phyloP scores from a whole-genome alignment of 306 rosid species.

The Senna tora region DNA sequence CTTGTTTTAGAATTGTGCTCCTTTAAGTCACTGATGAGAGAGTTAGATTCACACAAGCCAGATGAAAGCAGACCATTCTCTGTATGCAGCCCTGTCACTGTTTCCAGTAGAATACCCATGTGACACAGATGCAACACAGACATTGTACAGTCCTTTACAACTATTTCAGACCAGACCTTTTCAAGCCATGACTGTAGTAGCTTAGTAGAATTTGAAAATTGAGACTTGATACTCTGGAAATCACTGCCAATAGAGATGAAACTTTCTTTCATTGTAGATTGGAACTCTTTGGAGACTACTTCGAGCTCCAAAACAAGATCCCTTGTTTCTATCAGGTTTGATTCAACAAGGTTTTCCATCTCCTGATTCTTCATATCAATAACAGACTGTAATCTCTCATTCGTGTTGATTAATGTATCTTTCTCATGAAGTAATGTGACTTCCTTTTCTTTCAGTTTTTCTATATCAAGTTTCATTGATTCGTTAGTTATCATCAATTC shows the following conservation, averaged over 20 bases:
- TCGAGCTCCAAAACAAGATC: slow-evolving; percentile 58
- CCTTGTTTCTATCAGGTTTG: slow-evolving; percentile 60
- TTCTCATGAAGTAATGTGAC: slow-evolving; percentile 51
- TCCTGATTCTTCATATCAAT: slow-evolving; percentile 56
- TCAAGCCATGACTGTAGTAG: slow-evolving; percentile 76
- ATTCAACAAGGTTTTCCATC: slow-evolving; percentile 57
- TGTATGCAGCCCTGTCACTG: slow-evolving; percentile 84
- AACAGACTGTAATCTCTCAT: slow-evolving; percentile 61
- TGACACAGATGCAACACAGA: slow-evolving; percentile 91
- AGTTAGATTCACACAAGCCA: slow-evolving; percentile 75
- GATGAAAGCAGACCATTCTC: slow-evolving; percentile 85
- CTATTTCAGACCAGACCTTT: slow-evolving; percentile 82
- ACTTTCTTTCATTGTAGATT: slow-evolving; percentile 46
- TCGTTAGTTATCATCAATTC: slow-evolving; percentile 74
- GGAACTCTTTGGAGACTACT: slow-evolving; percentile 60
- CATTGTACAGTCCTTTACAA: slow-evolving; percentile 78
- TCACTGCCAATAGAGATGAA: slow-evolving; percentile 61
- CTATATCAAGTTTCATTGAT: slow-evolving; percentile 68
- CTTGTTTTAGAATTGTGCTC: slow-evolving; percentile 68
- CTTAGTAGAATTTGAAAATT: slow-evolving; percentile 57
- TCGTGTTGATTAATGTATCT: slow-evolving; percentile 52
- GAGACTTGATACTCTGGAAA: slow-evolving; percentile 58
- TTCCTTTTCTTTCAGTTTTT: slow-evolving; percentile 53
- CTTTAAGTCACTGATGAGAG: slow-evolving; percentile 68
- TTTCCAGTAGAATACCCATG: slow-evolving; percentile 82